Percentiles rank a stretch among this genome's conserved stretches.
Evolutionary conservation across 2,329 filamentous ascomycete genomes (phyloP).

Genomic region (Lasiodiplodia hormozganensis): DNA sequence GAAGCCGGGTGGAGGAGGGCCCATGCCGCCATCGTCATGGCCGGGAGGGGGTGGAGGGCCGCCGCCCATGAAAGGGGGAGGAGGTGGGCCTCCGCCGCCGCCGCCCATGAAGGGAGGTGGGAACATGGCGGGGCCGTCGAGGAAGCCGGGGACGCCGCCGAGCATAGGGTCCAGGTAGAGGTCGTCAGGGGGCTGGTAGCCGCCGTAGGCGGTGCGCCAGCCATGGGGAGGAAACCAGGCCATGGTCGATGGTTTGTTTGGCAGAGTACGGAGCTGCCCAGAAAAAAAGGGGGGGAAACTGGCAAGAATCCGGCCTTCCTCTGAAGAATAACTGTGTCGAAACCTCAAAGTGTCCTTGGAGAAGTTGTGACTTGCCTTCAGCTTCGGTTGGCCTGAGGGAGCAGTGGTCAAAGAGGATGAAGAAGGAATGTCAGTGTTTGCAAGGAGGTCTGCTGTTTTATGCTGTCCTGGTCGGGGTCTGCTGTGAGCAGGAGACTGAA

Average conservation of each 20-base stretch:
- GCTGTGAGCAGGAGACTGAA: not conserved
- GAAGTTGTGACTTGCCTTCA: not conserved
- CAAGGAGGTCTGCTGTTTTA: not conserved
- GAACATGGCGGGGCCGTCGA: not conserved
- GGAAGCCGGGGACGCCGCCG: constrained; percentile 1
- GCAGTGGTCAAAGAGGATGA: not conserved
- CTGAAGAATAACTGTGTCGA: not conserved
- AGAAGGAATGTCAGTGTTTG: not conserved
- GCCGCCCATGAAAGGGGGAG: not conserved
- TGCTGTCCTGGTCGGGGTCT: not conserved
- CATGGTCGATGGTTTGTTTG: not conserved
- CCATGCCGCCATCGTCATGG: not conserved
- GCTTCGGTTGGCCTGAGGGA: not conserved
- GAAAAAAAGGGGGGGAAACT: too few relatives aligned
- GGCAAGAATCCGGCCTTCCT: not conserved
- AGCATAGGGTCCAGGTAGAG: not conserved
- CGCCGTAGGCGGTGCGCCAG: not conserved
- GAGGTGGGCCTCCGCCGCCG: not conserved
- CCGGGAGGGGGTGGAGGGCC: not conserved
- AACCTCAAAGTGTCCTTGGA: not conserved
- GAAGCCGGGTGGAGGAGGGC: not conserved
- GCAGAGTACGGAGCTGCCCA: too few relatives aligned
- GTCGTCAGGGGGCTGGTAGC: constrained; percentile 17
- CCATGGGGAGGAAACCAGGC: not conserved
- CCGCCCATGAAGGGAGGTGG: constrained; percentile 8